Percentiles rank a stretch among this genome's conserved stretches.
These are phyloP conservation scores for Pyrenochaeta sp. DNA, from an alignment of 2,329 filamentous ascomycete species.

Conservation along the genomic window DNA sequence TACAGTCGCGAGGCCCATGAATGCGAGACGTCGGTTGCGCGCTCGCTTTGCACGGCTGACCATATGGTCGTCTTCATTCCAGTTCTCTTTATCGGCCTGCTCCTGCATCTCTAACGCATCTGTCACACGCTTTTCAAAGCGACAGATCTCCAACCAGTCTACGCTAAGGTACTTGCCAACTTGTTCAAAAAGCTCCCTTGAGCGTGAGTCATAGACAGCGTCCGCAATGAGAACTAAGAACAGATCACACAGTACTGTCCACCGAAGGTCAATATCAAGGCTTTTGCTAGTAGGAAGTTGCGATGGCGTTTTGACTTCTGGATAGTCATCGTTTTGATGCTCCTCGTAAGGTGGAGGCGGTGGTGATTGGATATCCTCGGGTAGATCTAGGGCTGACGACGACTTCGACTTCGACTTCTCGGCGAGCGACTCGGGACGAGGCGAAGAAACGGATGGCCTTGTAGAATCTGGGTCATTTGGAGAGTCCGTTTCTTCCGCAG, in stretches of 20 bases:
- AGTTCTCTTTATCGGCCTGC: constrained; percentile 90
- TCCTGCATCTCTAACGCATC: constrained; percentile 99
- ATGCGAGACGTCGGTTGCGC: constrained; percentile 82
- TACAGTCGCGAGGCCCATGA: constrained; percentile 97
- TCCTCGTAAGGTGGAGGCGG: constrained; percentile 65
- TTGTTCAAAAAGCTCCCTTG: constrained; percentile 81
- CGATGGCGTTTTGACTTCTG: constrained; percentile 81
- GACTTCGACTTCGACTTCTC: constrained; percentile 36
- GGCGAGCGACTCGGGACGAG: constrained; percentile 30
- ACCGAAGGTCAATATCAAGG: constrained; percentile 94
- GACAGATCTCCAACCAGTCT: constrained; percentile 90
- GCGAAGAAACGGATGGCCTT: constrained; percentile 44
- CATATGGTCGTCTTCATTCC: constrained; percentile 97
- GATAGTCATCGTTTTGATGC: constrained; percentile 74
- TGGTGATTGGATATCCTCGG: constrained; percentile 56
- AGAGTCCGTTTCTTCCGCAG: constrained; percentile 64
- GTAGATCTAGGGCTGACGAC: constrained; percentile 41
- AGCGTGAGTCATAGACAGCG: constrained; percentile 89
- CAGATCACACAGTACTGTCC: constrained; percentile 95
- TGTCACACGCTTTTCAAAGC: constrained; percentile 96
- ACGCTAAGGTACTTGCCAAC: constrained; percentile 84
- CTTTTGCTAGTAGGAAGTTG: constrained; percentile 82
- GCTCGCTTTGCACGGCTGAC: constrained; percentile 83
- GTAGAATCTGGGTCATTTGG: constrained; percentile 38
- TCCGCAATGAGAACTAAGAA: constrained; percentile 98